Conservation (phyloP, 1,284 basidiomycete genomes). For the Puccinia brachypodii region DNA sequence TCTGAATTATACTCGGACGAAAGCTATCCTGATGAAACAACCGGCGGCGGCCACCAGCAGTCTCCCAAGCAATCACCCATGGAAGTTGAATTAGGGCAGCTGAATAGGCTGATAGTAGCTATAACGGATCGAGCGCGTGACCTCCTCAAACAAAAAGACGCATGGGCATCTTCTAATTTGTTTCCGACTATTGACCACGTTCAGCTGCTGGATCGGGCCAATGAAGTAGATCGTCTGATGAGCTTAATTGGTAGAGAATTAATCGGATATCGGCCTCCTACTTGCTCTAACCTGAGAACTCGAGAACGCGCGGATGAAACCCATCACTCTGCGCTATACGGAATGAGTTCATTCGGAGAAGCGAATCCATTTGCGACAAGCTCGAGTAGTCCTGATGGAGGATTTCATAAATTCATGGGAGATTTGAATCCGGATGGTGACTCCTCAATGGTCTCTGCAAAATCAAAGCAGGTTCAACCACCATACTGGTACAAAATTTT, state of each 20-base stretch:
- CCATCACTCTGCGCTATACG: constrained; percentile 21
- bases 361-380: constrained; percentile 24
- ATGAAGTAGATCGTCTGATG: constrained; percentile 28
- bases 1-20: neutral
- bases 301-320: neutral
- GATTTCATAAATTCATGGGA: neutral
- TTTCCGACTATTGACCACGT: constrained; percentile 28
- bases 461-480: constrained; percentile 47
- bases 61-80: neutral
- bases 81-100: constrained; percentile 11
- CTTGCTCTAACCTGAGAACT: neutral
- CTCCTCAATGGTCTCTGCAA: constrained; percentile 19
- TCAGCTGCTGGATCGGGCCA: constrained; percentile 34
- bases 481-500: constrained; percentile 89
- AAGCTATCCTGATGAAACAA: constrained; percentile 15
- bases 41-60: neutral
- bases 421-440: constrained; percentile 3
- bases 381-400: constrained; percentile 9
- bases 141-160: neutral
- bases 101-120: constrained; percentile 25
- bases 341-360: constrained; percentile 31
- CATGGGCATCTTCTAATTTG: constrained; percentile 3
- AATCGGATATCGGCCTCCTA: constrained; percentile 25
- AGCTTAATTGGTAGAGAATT: constrained; percentile 12
- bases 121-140: constrained; percentile 18